Conservation (phyloP, 768 basidiomycete genomes). For the Lentinula edodes region DNA sequence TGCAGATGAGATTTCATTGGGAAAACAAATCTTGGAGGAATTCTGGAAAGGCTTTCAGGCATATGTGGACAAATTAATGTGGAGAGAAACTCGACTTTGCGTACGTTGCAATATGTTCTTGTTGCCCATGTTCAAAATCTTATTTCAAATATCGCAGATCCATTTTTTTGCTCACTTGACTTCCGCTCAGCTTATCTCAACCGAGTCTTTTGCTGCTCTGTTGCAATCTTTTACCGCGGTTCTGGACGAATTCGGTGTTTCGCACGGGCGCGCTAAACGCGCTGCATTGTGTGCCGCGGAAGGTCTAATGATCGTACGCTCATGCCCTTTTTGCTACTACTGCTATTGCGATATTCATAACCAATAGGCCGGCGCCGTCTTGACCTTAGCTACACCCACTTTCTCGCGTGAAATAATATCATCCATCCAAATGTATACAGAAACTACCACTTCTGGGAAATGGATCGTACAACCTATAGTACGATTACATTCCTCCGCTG, state of each 20-base stretch:
- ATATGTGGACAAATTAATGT: conserved; percentile 82
- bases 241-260: conserved; percentile 85
- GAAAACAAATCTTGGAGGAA: conserved; percentile 76
- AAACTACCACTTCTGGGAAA: conserved; percentile 52
- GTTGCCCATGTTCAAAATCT: not conserved
- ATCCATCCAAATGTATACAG: conserved; percentile 66
- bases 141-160: conserved; percentile 45
- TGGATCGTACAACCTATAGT: conserved; percentile 61
- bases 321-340: not conserved
- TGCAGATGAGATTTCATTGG: conserved; percentile 44
- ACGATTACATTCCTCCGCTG: conserved; percentile 40
- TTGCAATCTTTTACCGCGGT: conserved; percentile 83
- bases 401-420: conserved; percentile 64
- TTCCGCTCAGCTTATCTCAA: conserved; percentile 65
- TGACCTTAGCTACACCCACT: conserved; percentile 57
- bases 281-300: conserved; percentile 80
- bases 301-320: conserved; percentile 65
- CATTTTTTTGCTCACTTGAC: conserved; percentile 91
- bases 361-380: conserved; percentile 56
- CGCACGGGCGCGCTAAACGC: conserved; percentile 75
- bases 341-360: not conserved
- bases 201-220: conserved; percentile 74
- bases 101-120: conserved; percentile 40
- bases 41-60: conserved; percentile 89
- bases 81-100: conserved; percentile 85